These are phyloP conservation scores for Hsuehochloa calcarea DNA, from an alignment of 176 grass and related monocot species.

Conservation along the genomic window DNA sequence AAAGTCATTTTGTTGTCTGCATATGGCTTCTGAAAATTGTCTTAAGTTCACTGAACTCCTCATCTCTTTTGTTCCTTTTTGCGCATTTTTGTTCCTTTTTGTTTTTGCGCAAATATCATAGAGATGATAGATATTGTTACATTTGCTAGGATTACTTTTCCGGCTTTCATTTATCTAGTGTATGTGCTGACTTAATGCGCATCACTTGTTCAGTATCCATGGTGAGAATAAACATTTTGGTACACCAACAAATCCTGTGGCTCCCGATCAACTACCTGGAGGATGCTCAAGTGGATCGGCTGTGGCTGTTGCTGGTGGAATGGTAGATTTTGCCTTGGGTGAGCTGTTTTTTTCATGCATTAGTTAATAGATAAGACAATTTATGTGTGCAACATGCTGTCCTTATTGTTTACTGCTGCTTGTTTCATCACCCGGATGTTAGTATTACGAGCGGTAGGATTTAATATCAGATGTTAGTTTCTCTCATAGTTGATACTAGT, in stretches of 20 bases:
- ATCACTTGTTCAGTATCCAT: conserved; percentile 58
- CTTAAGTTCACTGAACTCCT: conserved; percentile 4
- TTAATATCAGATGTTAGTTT: neutral
- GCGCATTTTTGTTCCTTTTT: neutral
- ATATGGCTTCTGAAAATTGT: neutral
- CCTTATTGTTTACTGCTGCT: conserved; percentile 2
- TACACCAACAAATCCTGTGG: conserved; percentile 75
- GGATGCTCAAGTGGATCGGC: conserved; percentile 97
- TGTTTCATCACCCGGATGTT: neutral
- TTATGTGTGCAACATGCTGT: neutral
- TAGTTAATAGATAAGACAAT: neutral
- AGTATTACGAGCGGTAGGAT: too few species aligned
- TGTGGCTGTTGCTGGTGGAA: conserved; percentile 80
- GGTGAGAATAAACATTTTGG: conserved; percentile 90
- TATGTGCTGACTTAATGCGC: conserved; percentile 19
- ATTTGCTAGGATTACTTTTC: neutral
- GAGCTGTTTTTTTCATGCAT: conserved; percentile 15
- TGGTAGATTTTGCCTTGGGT: conserved; percentile 99
- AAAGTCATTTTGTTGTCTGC: neutral
- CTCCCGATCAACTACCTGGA: conserved; percentile 64
- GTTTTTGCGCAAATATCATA: neutral
- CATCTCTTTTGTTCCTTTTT: neutral
- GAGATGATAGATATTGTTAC: neutral
- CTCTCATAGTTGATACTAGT: too few species aligned
- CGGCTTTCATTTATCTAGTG: neutral